Evolutionary conservation across 352 stramenopile genomes (phyloP), one percentile per base, ranked within the genome.

Genomic region (Pythium biforme): DNA sequence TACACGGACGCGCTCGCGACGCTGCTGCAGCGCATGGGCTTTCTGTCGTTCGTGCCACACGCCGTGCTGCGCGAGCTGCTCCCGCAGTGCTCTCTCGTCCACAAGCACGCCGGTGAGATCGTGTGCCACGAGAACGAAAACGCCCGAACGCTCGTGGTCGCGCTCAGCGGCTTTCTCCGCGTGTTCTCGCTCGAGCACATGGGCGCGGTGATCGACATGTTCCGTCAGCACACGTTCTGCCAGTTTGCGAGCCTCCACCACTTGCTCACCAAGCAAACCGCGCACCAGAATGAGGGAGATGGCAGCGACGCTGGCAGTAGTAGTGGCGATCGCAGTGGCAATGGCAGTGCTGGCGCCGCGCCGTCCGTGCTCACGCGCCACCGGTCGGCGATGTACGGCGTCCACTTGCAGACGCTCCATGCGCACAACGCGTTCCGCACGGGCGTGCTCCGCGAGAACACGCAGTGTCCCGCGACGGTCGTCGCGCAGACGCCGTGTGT

Each of bases 141-240:
- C 12, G 64, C 68, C 3, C 59, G 55, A 27, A 59, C 62, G 9
- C 67, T 89, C 8, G 69, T 88, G 10, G 57, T 79, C 0, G n/a
- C 88, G n/a, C 57, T 86, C 10, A 71, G 68, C 2, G 80, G 80
- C 2, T 88, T 86, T 27, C 19, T 86, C 19, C 77, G 74, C 9
- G 75, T 89, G 12, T 89, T 87, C 58, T 86, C 77, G 17, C 64
- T 83, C n/a, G 78, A 89, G 25, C 66, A 86, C 59, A 81, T 86
- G 68, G 66, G 70, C 2, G 65, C 68, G n/a, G 76, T 76, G 8
- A 46, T 78, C 25, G 80, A 88, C 20, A 88, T 89, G 80, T 83
- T 89, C 23, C 73, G 79, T 26, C 66, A 77, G 0, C 80, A 89
- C 61, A 52, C 76, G 4, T 88, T 89, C 46, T 89, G 80, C 45